Evolutionary conservation across 1,139 yeast species (phyloP).

Genomic region (Trichomonascaceae sp.): DNA sequence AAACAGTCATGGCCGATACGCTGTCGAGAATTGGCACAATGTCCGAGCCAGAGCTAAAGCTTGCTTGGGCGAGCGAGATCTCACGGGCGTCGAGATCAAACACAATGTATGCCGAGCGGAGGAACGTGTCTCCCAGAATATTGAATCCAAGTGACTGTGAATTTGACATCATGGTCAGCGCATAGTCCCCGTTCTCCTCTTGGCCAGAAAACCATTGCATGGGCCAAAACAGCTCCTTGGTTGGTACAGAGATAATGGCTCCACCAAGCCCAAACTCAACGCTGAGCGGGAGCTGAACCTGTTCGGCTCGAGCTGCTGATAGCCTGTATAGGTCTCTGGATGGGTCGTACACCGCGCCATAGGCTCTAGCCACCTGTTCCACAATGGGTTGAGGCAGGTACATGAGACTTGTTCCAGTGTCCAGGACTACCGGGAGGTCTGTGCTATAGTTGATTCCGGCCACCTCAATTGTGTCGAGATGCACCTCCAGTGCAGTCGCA

Average conservation of each 20-base stretch:
- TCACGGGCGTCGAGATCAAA: constrained; percentile 54
- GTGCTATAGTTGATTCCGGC: constrained; percentile 4
- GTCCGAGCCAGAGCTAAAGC: constrained; percentile 8
- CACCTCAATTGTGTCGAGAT: constrained; percentile 6
- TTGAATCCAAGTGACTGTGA: constrained; percentile 15
- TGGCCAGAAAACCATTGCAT: constrained; percentile 13
- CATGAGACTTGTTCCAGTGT: constrained; percentile 26
- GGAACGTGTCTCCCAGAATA: constrained; percentile 60
- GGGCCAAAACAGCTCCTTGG: constrained; percentile 25
- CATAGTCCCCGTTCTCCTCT: constrained; percentile 9
- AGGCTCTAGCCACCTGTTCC: constrained; percentile 13
- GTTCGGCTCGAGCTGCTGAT: constrained; percentile 11
- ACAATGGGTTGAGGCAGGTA: constrained; percentile 20
- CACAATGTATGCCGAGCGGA: constrained; percentile 64
- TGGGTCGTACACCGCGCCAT: constrained; percentile 26
- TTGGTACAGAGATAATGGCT: constrained; percentile 30
- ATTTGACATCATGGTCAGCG: constrained; percentile 15
- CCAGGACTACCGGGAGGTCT: constrained; percentile 16
- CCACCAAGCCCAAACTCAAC: constrained; percentile 32
- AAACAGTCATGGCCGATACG: neutral
- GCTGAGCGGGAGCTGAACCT: constrained; percentile 14
- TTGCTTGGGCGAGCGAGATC: constrained; percentile 54
- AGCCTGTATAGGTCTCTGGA: constrained; percentile 29
- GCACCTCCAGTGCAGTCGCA: constrained; percentile 11
- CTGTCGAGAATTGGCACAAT: neutral